Percentiles rank a stretch among this genome's conserved stretches.
Conservation (phyloP, 805 yeast genomes). For the Metschnikowia vanudenii region DNA sequence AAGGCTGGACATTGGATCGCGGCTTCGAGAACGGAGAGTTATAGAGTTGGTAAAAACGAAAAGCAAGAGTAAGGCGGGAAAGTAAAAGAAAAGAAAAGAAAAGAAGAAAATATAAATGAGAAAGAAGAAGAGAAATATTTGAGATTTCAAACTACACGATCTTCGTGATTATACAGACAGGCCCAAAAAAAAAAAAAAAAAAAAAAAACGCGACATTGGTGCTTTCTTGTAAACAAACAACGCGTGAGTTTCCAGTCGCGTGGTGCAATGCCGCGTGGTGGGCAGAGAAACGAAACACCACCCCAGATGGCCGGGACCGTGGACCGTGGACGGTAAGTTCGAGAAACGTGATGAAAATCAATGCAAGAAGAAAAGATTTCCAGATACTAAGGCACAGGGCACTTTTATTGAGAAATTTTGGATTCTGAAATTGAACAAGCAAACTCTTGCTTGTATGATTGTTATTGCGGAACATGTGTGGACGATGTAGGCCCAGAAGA, state of each 20-base stretch:
- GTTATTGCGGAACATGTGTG: no score
- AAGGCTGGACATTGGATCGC: conserved; percentile 17
- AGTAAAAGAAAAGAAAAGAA: background rate
- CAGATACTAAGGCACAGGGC: no score
- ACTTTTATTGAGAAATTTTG: no score
- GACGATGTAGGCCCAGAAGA: no score
- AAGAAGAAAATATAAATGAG: background rate
- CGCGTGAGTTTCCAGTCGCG: conserved; percentile 6
- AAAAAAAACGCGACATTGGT: conserved; percentile 4
- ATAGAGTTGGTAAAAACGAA: background rate
- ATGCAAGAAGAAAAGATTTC: no score
- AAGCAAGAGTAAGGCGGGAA: background rate
- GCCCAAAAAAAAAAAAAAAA: no score
- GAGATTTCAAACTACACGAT: background rate
- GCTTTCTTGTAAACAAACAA: conserved; percentile 11
- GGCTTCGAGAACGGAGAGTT: background rate
- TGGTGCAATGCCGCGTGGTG: background rate
- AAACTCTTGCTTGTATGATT: no score
- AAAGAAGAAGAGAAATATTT: background rate
- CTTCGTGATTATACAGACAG: background rate
- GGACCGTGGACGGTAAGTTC: no score
- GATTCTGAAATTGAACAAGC: no score
- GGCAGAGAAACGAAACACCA: no score
- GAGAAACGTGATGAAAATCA: no score
- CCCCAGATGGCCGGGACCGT: no score